Evolutionary conservation across 306 rosid genomes (phyloP), one percentile per base, ranked within the genome.

Genomic region (Malus asiatica): DNA sequence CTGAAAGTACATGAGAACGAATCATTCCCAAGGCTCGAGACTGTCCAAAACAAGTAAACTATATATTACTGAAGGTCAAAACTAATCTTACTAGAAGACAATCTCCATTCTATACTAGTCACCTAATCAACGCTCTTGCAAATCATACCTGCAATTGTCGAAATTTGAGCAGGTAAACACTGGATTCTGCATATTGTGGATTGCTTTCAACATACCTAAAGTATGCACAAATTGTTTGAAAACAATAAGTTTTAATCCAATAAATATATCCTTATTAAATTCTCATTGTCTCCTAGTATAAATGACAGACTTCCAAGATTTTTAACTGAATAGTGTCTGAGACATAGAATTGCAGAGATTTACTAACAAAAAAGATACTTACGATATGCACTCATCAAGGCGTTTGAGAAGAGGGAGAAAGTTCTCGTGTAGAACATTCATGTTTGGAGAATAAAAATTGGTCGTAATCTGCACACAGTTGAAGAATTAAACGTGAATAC

Each of bases 1-100:
- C 90, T 53, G 92, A 82, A 58, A 90, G 86, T 65, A 90, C 97
- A 71, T 96, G 89, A 83, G 93, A 84, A 33, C 99, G 99, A 83
- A 92, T 92, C 97, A 96, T 84, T 73, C 98, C 97, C 86, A 96
- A 71, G 44, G 97, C 98, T 80, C 99, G 96, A 75, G 99, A 92
- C 99, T 96, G 89, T 75, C 73, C 75, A 84, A 84, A 77, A 79
- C 67, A 83, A 79, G 68, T 12, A 48, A 20, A n/a, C 58, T 66
- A 72, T 73, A 68, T 60, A 79, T 86, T 76, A 77, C 27, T n/a
- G 18, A 16, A 71, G 76, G 42, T 64, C 44, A 74, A 77, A 72
- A 74, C 12, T 62, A 59, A 27, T 53, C 42, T 70, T 70, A 69
- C 77, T 70, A 20, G 61, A 71, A 46, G 19, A 75, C 27, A 55